Evolutionary conservation across 2,329 filamentous ascomycete species (phyloP), one percentile per base, ranked within the genome.

Genomic region (Moelleriella libera): DNA sequence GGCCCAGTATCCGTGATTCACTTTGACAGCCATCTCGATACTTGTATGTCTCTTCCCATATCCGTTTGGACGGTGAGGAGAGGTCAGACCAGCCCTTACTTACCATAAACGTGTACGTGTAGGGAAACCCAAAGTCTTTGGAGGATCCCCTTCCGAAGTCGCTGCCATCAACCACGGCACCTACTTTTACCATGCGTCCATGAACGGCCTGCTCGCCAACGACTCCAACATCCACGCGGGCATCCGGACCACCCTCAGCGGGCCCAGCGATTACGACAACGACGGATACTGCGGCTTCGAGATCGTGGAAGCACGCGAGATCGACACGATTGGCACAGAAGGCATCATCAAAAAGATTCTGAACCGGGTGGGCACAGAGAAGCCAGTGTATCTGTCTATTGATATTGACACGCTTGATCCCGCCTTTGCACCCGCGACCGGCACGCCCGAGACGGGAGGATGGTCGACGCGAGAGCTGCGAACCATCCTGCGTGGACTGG

Each of bases 381-480:
- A 74, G 48, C 85, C 83, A 0, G 83, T 92, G 1, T 90, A 90
- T 57, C 65, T 90, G 7, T 82, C 75, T 43, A 75, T 64, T 9
- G 87, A 94, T 58, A 92, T 92, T 55, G 86, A 92, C 58, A 87
- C 84, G 0, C 68, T 90, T 2, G 86, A 90, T 59, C 85, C 86
- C 11, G 55, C 53, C 1, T 57, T 57, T 49, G 56, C 55, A 0
- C 56, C 57, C n/a, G 53, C 81, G 1, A 90, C 86, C 0, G 87
- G 87, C 0, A 92, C 87, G 0, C 87, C 87, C 0, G 87, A 92
- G 66, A 82, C 85, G 0, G 87, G 87, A 49, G 87, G 87, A 29
- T 94, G 87, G 87, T 89, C 85, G 2, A 89, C 83, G 21, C 70
- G 87, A 42, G 88, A 94, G 67, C 68, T 94, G 53, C 88, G 92